A percentile compares a stretch with the other conserved stretches of the same genome.
Evolutionary conservation across 78 protist species (phyloP).

Genomic region (Mastigamoeba balamuthi): DNA sequence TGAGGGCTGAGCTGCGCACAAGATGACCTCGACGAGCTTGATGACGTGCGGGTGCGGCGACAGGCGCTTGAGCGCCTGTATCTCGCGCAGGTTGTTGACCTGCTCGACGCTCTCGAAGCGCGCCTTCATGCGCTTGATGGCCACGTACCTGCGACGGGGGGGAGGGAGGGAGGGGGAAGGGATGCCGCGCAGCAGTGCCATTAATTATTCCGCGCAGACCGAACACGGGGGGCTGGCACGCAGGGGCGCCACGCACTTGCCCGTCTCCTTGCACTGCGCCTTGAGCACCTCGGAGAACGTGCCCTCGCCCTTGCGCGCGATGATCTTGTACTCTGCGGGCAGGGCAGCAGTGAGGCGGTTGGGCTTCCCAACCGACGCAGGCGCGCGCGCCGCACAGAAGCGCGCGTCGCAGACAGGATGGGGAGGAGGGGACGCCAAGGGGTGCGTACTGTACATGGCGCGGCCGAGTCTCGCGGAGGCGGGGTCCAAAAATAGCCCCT

Average conservation of each 20-base stretch:
- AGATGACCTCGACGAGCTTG: slow-evolving; percentile 66
- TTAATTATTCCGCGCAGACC: neutral
- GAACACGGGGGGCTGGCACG: neutral
- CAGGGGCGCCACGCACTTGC: neutral
- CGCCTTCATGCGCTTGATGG: slow-evolving; percentile 81
- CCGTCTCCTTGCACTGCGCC: slow-evolving; percentile 34
- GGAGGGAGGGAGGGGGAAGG: neutral
- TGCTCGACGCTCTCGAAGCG: slow-evolving; percentile 61
- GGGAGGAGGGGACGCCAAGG: too few species aligned
- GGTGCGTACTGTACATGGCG: too few species aligned
- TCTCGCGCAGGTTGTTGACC: slow-evolving; percentile 74
- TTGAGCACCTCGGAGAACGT: slow-evolving; percentile 84
- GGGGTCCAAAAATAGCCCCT: too few species aligned
- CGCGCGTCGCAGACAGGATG: too few species aligned
- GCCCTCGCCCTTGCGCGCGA: slow-evolving; percentile 82
- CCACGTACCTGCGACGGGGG: slow-evolving; percentile 7
- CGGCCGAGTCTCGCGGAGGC: too few species aligned
- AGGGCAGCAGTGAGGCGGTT: too few species aligned
- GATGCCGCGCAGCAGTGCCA: too few species aligned
- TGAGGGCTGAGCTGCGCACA: neutral
- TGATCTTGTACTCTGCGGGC: slow-evolving; percentile 60
- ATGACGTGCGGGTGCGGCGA: slow-evolving; percentile 68
- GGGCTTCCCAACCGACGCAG: too few species aligned
- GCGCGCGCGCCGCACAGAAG: too few species aligned
- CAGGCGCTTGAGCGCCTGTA: slow-evolving; percentile 75